Evolutionary conservation across 768 basidiomycete species (phyloP).

Genomic region (Lentinus tigrinus): DNA sequence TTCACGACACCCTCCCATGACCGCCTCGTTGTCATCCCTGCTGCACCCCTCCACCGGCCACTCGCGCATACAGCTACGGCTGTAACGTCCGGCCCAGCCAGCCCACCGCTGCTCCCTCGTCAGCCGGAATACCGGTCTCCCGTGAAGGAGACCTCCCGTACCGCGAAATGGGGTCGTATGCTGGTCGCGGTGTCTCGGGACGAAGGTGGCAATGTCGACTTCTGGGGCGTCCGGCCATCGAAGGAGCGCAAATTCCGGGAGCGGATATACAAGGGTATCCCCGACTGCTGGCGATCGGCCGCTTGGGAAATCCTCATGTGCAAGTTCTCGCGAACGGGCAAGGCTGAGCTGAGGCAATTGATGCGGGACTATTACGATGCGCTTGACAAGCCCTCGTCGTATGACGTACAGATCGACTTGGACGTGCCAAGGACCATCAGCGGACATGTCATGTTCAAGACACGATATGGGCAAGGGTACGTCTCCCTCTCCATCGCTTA

Average conservation of each 20-base stretch:
- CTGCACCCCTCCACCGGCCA: slow-evolving; percentile 60
- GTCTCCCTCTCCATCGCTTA: slow-evolving; percentile 29
- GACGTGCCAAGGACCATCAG: slow-evolving; percentile 96
- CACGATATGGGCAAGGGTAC: slow-evolving; percentile 93
- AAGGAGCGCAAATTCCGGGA: slow-evolving; percentile 70
- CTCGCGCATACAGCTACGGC: slow-evolving; percentile 40
- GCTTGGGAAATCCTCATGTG: slow-evolving; percentile 87
- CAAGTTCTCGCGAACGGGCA: slow-evolving; percentile 45
- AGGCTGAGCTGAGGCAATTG: slow-evolving; percentile 43
- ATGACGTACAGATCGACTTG: slow-evolving; percentile 96
- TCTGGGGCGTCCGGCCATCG: slow-evolving; percentile 65
- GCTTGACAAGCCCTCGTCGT: slow-evolving; percentile 78
- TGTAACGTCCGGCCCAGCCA: slow-evolving; percentile 41
- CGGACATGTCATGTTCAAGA: slow-evolving; percentile 92
- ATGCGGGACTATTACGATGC: slow-evolving; percentile 55
- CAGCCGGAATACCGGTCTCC: slow-evolving; percentile 43
- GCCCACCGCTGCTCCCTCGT: slow-evolving; percentile 44
- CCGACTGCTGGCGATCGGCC: slow-evolving; percentile 92
- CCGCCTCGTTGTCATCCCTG: slow-evolving; percentile 71
- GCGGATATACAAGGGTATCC: slow-evolving; percentile 92
- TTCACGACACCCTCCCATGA: slow-evolving; percentile 80
- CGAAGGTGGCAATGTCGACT: slow-evolving; percentile 70
- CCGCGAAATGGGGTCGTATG: slow-evolving; percentile 95
- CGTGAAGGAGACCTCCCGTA: slow-evolving; percentile 69
- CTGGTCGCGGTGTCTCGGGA: slow-evolving; percentile 67